These are phyloP conservation scores for Tolypocladium amazonense DNA, from an alignment of 2,329 filamentous ascomycete species.

Conservation along the genomic window DNA sequence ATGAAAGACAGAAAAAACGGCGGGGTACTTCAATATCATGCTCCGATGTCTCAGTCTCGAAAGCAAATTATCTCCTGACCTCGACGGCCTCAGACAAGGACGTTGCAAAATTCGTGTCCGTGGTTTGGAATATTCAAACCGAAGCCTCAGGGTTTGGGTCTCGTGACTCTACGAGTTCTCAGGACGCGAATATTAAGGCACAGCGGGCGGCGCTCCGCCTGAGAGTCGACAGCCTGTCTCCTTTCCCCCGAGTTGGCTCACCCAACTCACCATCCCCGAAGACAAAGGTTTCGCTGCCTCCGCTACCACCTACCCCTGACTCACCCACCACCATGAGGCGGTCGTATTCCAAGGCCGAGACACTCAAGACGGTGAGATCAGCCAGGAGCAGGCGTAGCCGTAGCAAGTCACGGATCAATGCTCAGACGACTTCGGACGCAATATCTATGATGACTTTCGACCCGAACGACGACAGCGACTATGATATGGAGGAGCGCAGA, in stretches of 20 bases:
- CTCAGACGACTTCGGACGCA: conserved; percentile 11
- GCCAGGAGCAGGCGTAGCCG: conserved; percentile 17
- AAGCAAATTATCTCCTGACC: conserved; percentile 46
- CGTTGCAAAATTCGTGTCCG: conserved; percentile 40
- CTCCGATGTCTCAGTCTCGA: conserved; percentile 28
- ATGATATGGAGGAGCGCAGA: conserved; percentile 37
- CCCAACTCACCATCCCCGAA: conserved; percentile 11
- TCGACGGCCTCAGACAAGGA: conserved; percentile 43
- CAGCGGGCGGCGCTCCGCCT: conserved; percentile 15
- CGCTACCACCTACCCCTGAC: background rate
- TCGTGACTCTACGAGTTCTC: conserved; percentile 21
- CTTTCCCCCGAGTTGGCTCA: conserved; percentile 15
- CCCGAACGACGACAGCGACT: conserved; percentile 27
- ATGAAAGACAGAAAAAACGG: conserved; percentile 10
- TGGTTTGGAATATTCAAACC: conserved; percentile 34
- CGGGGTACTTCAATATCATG: conserved; percentile 14
- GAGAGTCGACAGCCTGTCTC: conserved; percentile 15
- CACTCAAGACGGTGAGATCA: conserved; percentile 18
- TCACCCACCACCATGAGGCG: conserved; percentile 3
- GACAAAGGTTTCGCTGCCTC: background rate
- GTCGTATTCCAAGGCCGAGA: conserved; percentile 7
- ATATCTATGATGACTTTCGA: conserved; percentile 25
- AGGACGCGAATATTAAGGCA: conserved; percentile 7
- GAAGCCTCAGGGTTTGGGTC: conserved; percentile 29
- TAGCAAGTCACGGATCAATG: conserved; percentile 14